Evolutionary conservation across 169 alveolate species (phyloP), one percentile per base, ranked within the genome.

Genomic region (Plasmodium coatneyi): DNA sequence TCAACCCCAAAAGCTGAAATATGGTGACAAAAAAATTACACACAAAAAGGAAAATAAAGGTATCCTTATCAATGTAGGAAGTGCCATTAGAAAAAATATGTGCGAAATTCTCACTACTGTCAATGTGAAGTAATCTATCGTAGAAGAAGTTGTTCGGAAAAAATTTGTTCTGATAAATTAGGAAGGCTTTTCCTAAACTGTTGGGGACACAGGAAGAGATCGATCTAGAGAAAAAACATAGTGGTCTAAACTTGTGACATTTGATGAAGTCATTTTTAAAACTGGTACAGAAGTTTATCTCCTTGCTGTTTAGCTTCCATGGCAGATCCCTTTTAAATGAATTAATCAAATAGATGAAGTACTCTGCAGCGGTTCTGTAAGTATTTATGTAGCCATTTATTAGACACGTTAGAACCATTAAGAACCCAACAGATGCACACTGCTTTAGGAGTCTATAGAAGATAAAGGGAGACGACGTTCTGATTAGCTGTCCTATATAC

Each of bases 381-480:
- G 89, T 80, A 71, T 72, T 79, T 10, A 90, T 80, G 39, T 96
- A 96, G 12, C 96, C 95, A 30, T 94, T 89, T 14, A 89, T 43
- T n/a, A 96, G 70, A 66, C 97, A 96, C 25, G 95, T 25, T 43
- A 96, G 56, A 14, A 96, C 97, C 83, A 95, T 95, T 25, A 94
- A 86, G 28, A 95, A 92, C 0, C 97, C 97, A 32, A 96, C 87
- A 28, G 97, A 96, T 41, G 97, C 96, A 90, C 95, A 76, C 6
- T 95, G 96, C 28, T 90, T 95, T 28, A 92, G 60, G 16, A 96
- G 86, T 82, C 87, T 92, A 52, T 96, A 95, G 52, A 92, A 96
- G 36, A 96, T 92, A 71, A 92, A 93, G 12, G 95, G 92, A 46
- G 95, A 95, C 10, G 96, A 93, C 1, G 91, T 74, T n/a, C 97